Conservation (phyloP, 108 stramenopile species). For the Skeletonema costatum region DNA sequence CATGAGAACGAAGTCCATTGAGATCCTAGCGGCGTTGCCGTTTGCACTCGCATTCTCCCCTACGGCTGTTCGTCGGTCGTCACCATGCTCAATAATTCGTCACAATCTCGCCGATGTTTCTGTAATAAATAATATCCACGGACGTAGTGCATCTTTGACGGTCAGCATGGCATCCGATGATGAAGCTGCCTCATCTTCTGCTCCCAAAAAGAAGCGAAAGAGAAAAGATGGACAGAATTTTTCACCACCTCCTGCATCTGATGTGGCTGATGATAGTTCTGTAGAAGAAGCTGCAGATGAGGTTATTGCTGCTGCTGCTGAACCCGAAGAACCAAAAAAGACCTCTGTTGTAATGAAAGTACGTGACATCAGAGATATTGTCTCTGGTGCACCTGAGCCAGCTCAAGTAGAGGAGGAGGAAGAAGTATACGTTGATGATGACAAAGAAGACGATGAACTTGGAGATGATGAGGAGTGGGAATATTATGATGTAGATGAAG, state of each 20-base stretch:
- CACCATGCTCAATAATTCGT: not conserved
- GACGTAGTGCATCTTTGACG: not conserved
- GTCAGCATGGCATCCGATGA: not conserved
- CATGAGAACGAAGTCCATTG: not conserved
- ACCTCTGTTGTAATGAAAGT: conserved; percentile 59
- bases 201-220: conserved; percentile 46
- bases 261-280: not conserved
- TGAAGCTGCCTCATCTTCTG: conserved; percentile 7
- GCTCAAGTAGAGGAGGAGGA: not conserved
- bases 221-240: conserved; percentile 52
- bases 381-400: conserved; percentile 38
- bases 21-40: not conserved
- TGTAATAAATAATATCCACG: not conserved
- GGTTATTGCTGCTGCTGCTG: not conserved
- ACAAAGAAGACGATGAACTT: conserved; percentile 15
- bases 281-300: not conserved
- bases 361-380: conserved; percentile 59
- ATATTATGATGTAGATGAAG: conserved; percentile 55
- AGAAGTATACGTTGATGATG: conserved; percentile 3
- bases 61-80: not conserved
- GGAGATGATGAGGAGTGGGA: conserved; percentile 48
- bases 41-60: not conserved
- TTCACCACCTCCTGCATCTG: conserved; percentile 3
- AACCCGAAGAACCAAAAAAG: conserved; percentile 29
- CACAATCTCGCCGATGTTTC: not conserved